Percentiles rank a stretch among this genome's conserved stretches.
phyloP scores from a whole-genome alignment of 805 yeast genomes.

The Candida endomychidarum region DNA sequence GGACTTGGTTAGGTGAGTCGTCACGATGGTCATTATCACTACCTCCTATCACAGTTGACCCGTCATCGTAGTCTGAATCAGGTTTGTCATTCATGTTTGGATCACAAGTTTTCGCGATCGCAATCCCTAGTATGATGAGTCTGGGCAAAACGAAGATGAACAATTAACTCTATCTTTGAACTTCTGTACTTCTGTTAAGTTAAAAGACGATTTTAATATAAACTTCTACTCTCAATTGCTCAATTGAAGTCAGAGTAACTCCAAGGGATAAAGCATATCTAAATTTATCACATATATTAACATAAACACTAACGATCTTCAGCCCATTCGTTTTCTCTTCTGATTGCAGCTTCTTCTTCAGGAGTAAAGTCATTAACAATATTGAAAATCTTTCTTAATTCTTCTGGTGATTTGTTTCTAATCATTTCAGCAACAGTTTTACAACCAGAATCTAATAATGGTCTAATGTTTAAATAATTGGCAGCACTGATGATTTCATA shows the following conservation, averaged over 20 bases:
- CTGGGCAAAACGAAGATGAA: too few relatives aligned
- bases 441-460: slow-evolving; percentile 74
- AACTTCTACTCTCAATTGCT: too few relatives aligned
- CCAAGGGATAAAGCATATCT: too few relatives aligned
- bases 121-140: too few relatives aligned
- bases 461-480: slow-evolving; percentile 71
- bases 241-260: too few relatives aligned
- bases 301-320: slow-evolving; percentile 15
- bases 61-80: slow-evolving; percentile 10
- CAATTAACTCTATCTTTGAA: too few relatives aligned
- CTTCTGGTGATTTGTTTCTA: slow-evolving; percentile 75
- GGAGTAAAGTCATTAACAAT: slow-evolving; percentile 82
- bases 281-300: too few relatives aligned
- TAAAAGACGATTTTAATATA: too few relatives aligned
- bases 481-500: slow-evolving; percentile 79
- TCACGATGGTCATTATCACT: slow-evolving; percentile 9
- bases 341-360: slow-evolving; percentile 84
- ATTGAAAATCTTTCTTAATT: slow-evolving; percentile 73
- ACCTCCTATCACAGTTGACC: slow-evolving; percentile 15
- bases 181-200: too few relatives aligned
- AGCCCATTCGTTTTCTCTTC: slow-evolving; percentile 90
- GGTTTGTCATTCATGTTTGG: neutral
- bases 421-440: slow-evolving; percentile 82
- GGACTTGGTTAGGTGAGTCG: slow-evolving; percentile 7
- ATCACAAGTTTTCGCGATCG: neutral